These are phyloP conservation scores for Clavispora fructus DNA, from an alignment of 805 yeast genomes.

Conservation along the genomic window DNA sequence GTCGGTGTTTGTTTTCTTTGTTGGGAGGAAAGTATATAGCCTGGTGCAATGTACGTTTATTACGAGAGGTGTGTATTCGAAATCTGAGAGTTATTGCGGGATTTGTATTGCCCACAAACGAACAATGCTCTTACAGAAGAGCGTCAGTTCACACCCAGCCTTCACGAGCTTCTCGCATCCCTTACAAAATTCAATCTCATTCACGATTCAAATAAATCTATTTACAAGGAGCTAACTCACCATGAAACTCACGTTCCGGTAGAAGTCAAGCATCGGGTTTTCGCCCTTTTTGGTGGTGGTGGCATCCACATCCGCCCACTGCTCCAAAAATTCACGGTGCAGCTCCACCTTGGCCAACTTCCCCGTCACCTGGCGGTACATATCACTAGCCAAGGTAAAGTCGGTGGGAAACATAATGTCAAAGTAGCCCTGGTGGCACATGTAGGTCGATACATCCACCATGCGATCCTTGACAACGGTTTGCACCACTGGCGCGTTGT, in stretches of 20 bases:
- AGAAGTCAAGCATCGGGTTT: slow-evolving; percentile 76
- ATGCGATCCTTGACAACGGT: slow-evolving; percentile 63
- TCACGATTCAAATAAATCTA: neutral
- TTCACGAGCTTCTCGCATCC: no score
- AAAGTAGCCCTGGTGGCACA: slow-evolving; percentile 82
- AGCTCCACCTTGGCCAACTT: slow-evolving; percentile 48
- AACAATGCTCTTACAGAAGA: no score
- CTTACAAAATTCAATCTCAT: no score
- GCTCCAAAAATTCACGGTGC: slow-evolving; percentile 59
- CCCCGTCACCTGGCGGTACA: slow-evolving; percentile 62
- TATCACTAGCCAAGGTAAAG: slow-evolving; percentile 53
- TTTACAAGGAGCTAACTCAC: slow-evolving; percentile 26
- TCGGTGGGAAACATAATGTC: slow-evolving; percentile 87
- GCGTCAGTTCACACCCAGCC: no score
- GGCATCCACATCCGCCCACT: slow-evolving; percentile 65
- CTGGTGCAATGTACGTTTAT: neutral
- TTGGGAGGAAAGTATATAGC: neutral
- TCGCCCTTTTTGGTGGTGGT: slow-evolving; percentile 75
- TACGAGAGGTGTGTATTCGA: no score
- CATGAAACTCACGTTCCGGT: slow-evolving; percentile 68
- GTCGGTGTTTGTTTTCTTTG: neutral
- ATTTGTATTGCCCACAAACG: no score
- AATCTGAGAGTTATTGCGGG: no score
- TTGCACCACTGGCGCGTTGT: slow-evolving; percentile 74
- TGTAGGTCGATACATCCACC: slow-evolving; percentile 66